Percentiles rank a stretch among this genome's conserved stretches.
Evolutionary conservation across 1,139 yeast genomes (phyloP).

Genomic region (Lodderomyces parapsilosis): DNA sequence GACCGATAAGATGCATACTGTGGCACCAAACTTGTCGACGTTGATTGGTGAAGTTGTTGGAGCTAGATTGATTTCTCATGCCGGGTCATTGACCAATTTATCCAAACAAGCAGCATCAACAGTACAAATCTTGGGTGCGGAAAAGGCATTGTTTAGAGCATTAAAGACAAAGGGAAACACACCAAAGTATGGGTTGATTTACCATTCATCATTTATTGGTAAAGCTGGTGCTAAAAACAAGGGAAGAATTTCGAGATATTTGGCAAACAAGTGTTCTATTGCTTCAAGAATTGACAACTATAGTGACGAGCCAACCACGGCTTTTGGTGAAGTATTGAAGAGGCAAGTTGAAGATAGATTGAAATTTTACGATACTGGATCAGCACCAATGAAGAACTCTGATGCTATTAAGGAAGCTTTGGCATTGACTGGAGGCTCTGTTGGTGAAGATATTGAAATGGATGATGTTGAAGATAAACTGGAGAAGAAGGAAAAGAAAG

Average conservation of each 20-base stretch:
- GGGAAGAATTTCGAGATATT: slow-evolving; percentile 97
- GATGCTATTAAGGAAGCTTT: slow-evolving; percentile 93
- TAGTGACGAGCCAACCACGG: slow-evolving; percentile 80
- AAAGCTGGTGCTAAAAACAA: slow-evolving; percentile 97
- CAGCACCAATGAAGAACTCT: slow-evolving; percentile 92
- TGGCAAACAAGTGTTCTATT: slow-evolving; percentile 98
- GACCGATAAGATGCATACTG: slow-evolving; percentile 93
- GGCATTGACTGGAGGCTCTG: slow-evolving; percentile 44
- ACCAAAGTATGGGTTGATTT: slow-evolving; percentile 95
- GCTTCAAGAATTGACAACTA: slow-evolving; percentile 98
- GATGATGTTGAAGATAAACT: slow-evolving; percentile 54
- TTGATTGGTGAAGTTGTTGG: slow-evolving; percentile 98
- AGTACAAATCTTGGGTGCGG: slow-evolving; percentile 98
- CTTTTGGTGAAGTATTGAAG: slow-evolving; percentile 87
- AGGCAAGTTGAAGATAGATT: slow-evolving; percentile 98
- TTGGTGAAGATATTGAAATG: slow-evolving; percentile 47
- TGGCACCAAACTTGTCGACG: slow-evolving; percentile 95
- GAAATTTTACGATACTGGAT: slow-evolving; percentile 93
- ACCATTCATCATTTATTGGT: slow-evolving; percentile 96
- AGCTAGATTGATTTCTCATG: slow-evolving; percentile 96
- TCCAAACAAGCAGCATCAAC: slow-evolving; percentile 99
- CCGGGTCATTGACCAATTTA: slow-evolving; percentile 90
- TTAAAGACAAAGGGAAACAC: slow-evolving; percentile 97
- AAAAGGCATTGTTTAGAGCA: slow-evolving; percentile 97
- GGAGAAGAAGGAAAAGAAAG: slow-evolving; percentile 56